Conservation (phyloP, 345 rosid genomes). For the Geranium brycei region DNA sequence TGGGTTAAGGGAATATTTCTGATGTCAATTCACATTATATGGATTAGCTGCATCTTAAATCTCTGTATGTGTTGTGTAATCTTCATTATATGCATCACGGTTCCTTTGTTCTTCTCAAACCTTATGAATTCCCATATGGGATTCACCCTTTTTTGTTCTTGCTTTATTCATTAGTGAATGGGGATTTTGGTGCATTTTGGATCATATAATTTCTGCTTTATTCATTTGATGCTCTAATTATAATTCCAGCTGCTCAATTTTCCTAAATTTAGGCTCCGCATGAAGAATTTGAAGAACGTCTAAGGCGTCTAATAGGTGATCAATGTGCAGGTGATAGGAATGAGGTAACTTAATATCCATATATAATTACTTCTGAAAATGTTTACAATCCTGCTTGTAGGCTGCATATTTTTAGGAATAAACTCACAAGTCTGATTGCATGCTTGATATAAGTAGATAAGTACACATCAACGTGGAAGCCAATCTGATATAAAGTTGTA, state of each 20-base stretch:
- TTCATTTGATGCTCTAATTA: conserved; percentile 10
- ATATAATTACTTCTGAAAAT: neutral
- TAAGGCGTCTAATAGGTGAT: conserved; percentile 60
- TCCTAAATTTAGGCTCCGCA: conserved; percentile 69
- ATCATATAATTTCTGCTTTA: neutral
- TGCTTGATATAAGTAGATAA: too few species aligned
- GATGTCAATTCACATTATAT: neutral
- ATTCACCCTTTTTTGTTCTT: neutral
- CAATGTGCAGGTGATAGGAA: conserved; percentile 80
- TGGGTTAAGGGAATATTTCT: conserved; percentile 17
- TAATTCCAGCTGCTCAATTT: conserved; percentile 2
- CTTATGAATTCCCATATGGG: conserved; percentile 7
- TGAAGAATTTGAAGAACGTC: conserved; percentile 95
- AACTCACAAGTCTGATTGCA: too few species aligned
- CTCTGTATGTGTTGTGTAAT: conserved; percentile 10
- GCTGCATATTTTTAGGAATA: too few species aligned
- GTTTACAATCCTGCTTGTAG: too few species aligned
- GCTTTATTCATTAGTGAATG: neutral
- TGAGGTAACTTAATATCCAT: conserved; percentile 40
- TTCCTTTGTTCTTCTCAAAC: conserved; percentile 84
- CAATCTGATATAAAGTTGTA: too few species aligned
- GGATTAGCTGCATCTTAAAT: conserved; percentile 37
- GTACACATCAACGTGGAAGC: too few species aligned
- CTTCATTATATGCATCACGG: conserved; percentile 28
- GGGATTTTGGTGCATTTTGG: neutral